Evolutionary conservation across 2,329 filamentous ascomycete species (phyloP).

Genomic region (Fusarium avenaceum): DNA sequence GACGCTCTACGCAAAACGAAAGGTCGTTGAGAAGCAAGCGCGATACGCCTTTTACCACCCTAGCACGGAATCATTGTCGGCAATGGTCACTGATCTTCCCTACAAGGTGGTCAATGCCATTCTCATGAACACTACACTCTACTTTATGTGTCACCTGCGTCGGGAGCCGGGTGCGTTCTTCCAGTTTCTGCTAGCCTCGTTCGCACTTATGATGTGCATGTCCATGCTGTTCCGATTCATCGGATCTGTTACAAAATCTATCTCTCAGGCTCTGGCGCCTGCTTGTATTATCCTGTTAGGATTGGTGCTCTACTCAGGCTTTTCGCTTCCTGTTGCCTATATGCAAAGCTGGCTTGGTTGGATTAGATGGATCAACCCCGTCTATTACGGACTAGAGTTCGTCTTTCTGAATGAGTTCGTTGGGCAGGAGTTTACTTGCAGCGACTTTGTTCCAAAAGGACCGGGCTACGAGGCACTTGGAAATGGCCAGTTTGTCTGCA

Average conservation of each 20-base stretch:
- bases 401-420: conserved; percentile 74
- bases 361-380: conserved; percentile 73
- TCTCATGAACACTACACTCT: conserved; percentile 61
- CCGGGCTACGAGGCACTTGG: conserved; percentile 21
- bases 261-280: conserved; percentile 44
- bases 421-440: conserved; percentile 62
- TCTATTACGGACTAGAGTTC: conserved; percentile 74
- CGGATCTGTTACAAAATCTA: conserved; percentile 39
- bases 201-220: conserved; percentile 71
- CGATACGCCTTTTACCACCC: conserved; percentile 53
- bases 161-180: conserved; percentile 65
- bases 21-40: conserved; percentile 53
- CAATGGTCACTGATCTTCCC: conserved; percentile 38
- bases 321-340: conserved; percentile 58
- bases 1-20: conserved; percentile 46
- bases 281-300: conserved; percentile 40
- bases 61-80: conserved; percentile 42
- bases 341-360: conserved; percentile 68
- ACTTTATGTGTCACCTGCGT: conserved; percentile 77
- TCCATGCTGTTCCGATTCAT: conserved; percentile 69
- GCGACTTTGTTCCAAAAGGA: conserved; percentile 50
- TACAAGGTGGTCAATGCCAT: conserved; percentile 48
- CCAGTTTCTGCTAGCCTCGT: conserved; percentile 60
- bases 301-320: conserved; percentile 65
- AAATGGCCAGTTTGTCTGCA: conserved; percentile 5